phyloP scores from a whole-genome alignment of 2,329 filamentous ascomycete species.

The Aspergillus sp. region DNA sequence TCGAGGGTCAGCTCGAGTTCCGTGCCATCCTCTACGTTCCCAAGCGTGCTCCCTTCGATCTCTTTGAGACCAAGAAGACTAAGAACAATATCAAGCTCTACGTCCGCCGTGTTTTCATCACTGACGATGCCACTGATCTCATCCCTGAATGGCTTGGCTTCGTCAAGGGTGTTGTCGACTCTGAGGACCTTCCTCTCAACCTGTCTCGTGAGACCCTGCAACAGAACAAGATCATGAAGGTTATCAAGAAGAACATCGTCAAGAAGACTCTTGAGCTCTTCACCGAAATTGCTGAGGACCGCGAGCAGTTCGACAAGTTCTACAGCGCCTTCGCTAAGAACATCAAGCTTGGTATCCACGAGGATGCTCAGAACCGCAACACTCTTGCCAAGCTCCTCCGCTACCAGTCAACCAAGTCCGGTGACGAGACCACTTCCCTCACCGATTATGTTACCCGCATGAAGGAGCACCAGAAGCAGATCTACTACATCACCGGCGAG shows the following conservation, averaged over 20 bases:
- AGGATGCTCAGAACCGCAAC: slow-evolving; percentile 96
- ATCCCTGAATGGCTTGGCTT: slow-evolving; percentile 99
- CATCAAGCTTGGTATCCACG: slow-evolving; percentile 99
- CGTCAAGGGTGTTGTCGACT: slow-evolving; percentile 99
- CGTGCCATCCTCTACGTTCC: slow-evolving; percentile 98
- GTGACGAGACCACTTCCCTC: slow-evolving; percentile 91
- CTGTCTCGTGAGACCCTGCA: slow-evolving; percentile 99
- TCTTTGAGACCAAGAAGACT: slow-evolving; percentile 99
- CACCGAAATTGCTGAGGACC: slow-evolving; percentile 98
- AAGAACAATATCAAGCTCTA: slow-evolving; percentile 99
- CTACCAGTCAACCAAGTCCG: slow-evolving; percentile 99
- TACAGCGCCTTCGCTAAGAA: slow-evolving; percentile 99
- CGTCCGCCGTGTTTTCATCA: slow-evolving; percentile 99
- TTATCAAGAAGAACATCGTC: slow-evolving; percentile 99
- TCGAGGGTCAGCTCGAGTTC: slow-evolving; percentile 99
- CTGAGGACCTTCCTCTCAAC: slow-evolving; percentile 98
- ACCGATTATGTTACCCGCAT: slow-evolving; percentile 98
- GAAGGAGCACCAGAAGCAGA: slow-evolving; percentile 99
- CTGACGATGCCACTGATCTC: slow-evolving; percentile 97
- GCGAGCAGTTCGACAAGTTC: slow-evolving; percentile 99
- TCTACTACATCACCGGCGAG: slow-evolving; percentile 99
- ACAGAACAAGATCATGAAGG: slow-evolving; percentile 99
- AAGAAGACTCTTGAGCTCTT: slow-evolving; percentile 99
- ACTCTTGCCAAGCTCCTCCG: slow-evolving; percentile 95
- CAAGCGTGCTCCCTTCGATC: slow-evolving; percentile 98